Evolutionary conservation across 257 asterid species (phyloP).

Genomic region (Salvia hispanica): DNA sequence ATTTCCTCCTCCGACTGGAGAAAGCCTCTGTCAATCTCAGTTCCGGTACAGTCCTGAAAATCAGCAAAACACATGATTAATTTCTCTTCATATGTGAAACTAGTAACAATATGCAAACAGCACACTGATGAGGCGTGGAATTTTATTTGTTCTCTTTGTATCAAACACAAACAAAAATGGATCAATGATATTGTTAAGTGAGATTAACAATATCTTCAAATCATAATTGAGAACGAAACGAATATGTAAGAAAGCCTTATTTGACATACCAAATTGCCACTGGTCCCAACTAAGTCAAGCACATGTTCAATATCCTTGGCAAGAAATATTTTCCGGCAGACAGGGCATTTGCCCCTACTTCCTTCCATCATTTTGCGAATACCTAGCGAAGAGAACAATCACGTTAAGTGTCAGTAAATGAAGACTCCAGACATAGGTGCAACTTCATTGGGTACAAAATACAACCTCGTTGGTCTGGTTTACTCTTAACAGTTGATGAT

Average conservation of each 20-base stretch:
- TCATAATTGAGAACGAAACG: neutral
- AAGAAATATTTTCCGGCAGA: constrained; percentile 80
- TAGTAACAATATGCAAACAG: neutral
- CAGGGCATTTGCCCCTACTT: constrained; percentile 69
- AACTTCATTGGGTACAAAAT: constrained; percentile 16
- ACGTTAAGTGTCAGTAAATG: constrained; percentile 16
- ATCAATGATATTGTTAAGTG: neutral
- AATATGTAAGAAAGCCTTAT: constrained; percentile 1
- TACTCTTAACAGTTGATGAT: constrained; percentile 40
- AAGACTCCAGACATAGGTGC: constrained; percentile 9
- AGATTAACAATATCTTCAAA: neutral
- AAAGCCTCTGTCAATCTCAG: constrained; percentile 41
- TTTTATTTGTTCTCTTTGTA: neutral
- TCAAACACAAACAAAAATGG: neutral
- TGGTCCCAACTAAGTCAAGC: constrained; percentile 69
- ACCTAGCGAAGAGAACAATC: constrained; percentile 43
- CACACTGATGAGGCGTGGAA: neutral
- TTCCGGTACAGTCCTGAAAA: constrained; percentile 44
- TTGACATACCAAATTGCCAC: constrained; percentile 50
- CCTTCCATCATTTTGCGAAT: constrained; percentile 49
- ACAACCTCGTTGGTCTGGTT: constrained; percentile 53
- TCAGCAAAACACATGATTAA: neutral
- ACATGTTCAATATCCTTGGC: constrained; percentile 83
- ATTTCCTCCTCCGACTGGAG: constrained; percentile 68
- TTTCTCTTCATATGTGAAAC: neutral